A percentile compares a stretch with the other conserved stretches of the same genome.
phyloP scores from a whole-genome alignment of 495 filamentous ascomycete genomes.

The Neurospora sp. region DNA sequence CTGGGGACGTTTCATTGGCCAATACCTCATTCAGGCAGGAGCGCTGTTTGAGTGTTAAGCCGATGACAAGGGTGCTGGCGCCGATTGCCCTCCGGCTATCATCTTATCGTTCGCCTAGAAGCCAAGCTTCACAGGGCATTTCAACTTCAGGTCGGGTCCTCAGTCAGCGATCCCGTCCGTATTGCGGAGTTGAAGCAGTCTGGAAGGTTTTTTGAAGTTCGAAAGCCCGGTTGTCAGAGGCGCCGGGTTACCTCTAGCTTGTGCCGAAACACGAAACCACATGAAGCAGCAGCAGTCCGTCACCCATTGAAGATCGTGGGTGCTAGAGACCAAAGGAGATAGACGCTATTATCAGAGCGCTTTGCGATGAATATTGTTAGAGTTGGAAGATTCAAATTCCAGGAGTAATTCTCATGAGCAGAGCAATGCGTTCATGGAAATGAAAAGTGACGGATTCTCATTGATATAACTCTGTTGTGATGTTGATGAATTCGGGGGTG shows the following conservation, averaged over 20 bases:
- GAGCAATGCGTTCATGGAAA: not conserved
- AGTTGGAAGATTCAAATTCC: not conserved
- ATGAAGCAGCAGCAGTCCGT: not conserved
- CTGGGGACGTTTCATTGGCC: slow-evolving; percentile 9
- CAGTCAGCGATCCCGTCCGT: not conserved
- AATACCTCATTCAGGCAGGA: slow-evolving; percentile 1
- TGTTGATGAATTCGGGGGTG: not conserved
- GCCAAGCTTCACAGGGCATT: not conserved
- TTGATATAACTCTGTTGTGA: not conserved
- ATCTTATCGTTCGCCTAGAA: not conserved
- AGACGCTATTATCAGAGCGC: not conserved
- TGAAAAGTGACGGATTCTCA: not conserved
- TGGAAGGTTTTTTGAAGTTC: not conserved
- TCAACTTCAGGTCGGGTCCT: not conserved
- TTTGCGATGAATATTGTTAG: not conserved
- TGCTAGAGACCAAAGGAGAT: not conserved
- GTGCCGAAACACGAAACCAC: not conserved
- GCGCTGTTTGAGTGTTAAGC: not conserved
- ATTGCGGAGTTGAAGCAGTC: not conserved
- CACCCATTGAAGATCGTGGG: too few relatives aligned
- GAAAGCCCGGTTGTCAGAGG: not conserved
- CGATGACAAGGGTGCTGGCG: not conserved
- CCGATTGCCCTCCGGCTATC: not conserved
- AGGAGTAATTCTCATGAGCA: not conserved
- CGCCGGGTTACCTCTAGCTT: not conserved